These are phyloP conservation scores for Coemansia sp. DNA, from an alignment of 192 early-diverging fungal species.

Conservation along the genomic window DNA sequence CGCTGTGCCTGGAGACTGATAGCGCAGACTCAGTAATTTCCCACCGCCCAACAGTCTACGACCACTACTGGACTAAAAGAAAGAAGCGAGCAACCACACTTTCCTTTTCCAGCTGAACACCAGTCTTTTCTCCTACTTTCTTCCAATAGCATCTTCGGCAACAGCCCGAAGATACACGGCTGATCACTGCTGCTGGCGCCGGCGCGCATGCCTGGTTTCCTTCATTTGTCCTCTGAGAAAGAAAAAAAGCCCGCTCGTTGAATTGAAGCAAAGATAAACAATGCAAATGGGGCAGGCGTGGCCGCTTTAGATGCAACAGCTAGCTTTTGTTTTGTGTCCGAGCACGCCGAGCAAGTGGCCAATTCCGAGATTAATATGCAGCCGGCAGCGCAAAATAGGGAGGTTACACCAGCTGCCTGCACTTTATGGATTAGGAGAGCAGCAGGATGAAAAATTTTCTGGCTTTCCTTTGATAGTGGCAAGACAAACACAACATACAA, in stretches of 20 bases:
- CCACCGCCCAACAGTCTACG: not conserved
- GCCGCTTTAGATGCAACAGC: not conserved
- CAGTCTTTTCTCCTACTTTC: no score
- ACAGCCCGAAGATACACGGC: no score
- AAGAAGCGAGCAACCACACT: not conserved
- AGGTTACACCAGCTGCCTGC: not conserved
- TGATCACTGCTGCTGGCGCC: no score
- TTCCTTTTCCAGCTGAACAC: not conserved
- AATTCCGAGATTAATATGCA: constrained; percentile 1
- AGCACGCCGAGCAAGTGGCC: no score
- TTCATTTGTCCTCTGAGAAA: not conserved
- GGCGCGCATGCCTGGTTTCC: no score
- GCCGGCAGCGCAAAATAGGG: not conserved
- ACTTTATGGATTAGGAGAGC: not conserved
- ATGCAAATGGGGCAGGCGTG: not conserved
- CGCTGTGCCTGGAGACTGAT: no score
- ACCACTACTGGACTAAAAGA: no score
- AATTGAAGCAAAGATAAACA: not conserved
- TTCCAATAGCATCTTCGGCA: no score
- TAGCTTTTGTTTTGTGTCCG: not conserved
- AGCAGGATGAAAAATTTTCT: not conserved
- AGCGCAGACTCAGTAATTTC: no score
- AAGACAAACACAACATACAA: not conserved
- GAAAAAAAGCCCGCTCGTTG: not conserved
- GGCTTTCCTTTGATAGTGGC: not conserved